These are phyloP conservation scores for Phylloporus arenicola DNA, from an alignment of 768 basidiomycete genomes.

Conservation along the genomic window DNA sequence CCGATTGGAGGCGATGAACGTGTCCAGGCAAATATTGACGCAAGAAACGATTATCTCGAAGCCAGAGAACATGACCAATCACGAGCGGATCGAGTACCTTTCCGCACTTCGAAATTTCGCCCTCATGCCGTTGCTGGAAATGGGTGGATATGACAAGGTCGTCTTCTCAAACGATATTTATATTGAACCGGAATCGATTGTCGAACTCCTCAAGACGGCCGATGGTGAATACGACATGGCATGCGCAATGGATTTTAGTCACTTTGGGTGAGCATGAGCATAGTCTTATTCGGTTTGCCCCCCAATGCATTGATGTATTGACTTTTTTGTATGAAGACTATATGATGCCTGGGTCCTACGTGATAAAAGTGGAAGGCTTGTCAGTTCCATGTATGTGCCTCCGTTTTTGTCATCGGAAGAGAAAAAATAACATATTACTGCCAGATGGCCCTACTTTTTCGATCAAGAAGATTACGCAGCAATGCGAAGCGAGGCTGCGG, in stretches of 20 bases:
- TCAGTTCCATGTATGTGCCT: conserved; percentile 11
- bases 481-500: conserved; percentile 35
- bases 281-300: not conserved
- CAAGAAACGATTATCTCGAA: conserved; percentile 5
- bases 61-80: not conserved
- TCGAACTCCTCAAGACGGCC: conserved; percentile 36
- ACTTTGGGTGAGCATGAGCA: conserved; percentile 29
- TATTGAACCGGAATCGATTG: conserved; percentile 35
- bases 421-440: rapidly evolving
- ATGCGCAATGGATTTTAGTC: conserved; percentile 37
- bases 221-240: conserved; percentile 40
- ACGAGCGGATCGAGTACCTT: conserved; percentile 7
- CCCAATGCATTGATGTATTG: not conserved
- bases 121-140: conserved; percentile 35
- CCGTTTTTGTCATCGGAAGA: not conserved
- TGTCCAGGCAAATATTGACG: conserved; percentile 12
- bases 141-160: conserved; percentile 35
- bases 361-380: conserved; percentile 14
- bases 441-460: conserved; percentile 39
- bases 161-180: conserved; percentile 41
- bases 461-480: conserved; percentile 33
- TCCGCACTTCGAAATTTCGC: conserved; percentile 35
- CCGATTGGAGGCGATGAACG: conserved; percentile 7
- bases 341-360: conserved; percentile 24
- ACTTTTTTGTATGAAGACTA: conserved; percentile 5